Percentiles rank a stretch among this genome's conserved stretches.
Evolutionary conservation across 495 filamentous ascomycete genomes (phyloP).

Genomic region (Hyaloscypha bicolor): DNA sequence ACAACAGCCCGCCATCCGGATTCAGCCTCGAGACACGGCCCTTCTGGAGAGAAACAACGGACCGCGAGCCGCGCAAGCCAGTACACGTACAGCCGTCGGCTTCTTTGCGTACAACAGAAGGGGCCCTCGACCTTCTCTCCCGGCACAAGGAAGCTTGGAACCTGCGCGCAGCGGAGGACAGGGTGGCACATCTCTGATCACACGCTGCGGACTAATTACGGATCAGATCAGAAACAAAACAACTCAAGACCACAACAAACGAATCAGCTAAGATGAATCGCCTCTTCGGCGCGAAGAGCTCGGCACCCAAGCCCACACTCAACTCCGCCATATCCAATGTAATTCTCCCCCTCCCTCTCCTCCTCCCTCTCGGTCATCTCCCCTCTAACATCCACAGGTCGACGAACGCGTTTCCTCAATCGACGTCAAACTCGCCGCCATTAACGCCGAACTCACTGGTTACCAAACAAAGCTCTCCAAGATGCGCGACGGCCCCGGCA

Average conservation of each 20-base stretch:
- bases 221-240: not conserved
- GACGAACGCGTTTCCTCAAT: slow-evolving; percentile 85
- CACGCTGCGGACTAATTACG: not conserved
- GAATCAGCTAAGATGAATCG: slow-evolving; percentile 73
- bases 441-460: slow-evolving; percentile 86
- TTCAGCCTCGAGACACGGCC: slow-evolving; percentile 1
- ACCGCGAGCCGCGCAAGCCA: slow-evolving; percentile 6
- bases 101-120: not conserved
- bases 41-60: slow-evolving; percentile 1
- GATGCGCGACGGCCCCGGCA: slow-evolving; percentile 96
- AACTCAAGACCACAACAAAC: not conserved
- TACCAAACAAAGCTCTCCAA: slow-evolving; percentile 88
- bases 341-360: slow-evolving; percentile 26
- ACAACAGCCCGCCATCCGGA: not conserved
- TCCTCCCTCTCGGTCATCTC: slow-evolving; percentile 8
- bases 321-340: slow-evolving; percentile 84
- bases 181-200: not conserved
- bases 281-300: slow-evolving; percentile 87
- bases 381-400: slow-evolving; percentile 49
- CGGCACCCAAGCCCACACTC: slow-evolving; percentile 89
- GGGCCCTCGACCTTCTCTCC: not conserved
- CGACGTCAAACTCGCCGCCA: slow-evolving; percentile 90
- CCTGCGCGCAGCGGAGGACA: not conserved
- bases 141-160: not conserved
- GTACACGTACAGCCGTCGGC: not conserved